phyloP scores from a whole-genome alignment of 768 basidiomycete genomes.

The Naganishia friedmannii region DNA sequence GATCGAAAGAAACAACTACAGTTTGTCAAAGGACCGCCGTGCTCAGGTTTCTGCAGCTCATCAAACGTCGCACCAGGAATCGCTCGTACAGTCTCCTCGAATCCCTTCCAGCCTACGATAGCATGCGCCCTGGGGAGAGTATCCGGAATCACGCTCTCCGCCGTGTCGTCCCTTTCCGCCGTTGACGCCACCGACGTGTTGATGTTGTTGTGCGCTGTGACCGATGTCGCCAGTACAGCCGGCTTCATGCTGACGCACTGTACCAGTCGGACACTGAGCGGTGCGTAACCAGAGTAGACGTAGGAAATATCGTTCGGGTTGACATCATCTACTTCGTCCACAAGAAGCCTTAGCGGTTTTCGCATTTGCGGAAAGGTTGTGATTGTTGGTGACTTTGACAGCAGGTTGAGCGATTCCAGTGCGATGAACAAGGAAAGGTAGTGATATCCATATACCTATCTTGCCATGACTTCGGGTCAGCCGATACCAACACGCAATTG shows the following conservation, averaged over 20 bases:
- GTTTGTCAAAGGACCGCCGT: conserved; percentile 31
- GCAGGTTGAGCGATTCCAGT: conserved; percentile 50
- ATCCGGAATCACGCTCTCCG: conserved; percentile 38
- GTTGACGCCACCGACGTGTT: neutral
- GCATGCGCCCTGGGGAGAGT: conserved; percentile 74
- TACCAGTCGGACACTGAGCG: conserved; percentile 82
- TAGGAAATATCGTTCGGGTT: conserved; percentile 88
- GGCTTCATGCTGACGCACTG: conserved; percentile 92
- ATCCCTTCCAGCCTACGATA: conserved; percentile 93
- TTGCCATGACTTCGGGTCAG: neutral
- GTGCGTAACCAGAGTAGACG: conserved; percentile 95
- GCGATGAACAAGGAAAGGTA: conserved; percentile 56
- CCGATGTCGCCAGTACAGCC: conserved; percentile 60
- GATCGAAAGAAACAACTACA: conserved; percentile 2
- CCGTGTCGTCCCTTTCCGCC: neutral
- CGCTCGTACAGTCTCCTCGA: conserved; percentile 78
- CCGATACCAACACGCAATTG: conserved; percentile 51
- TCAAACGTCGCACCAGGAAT: conserved; percentile 87
- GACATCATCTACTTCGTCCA: conserved; percentile 69
- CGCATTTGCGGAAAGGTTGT: conserved; percentile 72
- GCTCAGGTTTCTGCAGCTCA: conserved; percentile 55
- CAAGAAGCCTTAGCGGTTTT: conserved; percentile 83
- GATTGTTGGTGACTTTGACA: conserved; percentile 65
- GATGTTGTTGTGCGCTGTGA: conserved; percentile 30
- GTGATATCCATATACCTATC: conserved; percentile 62